Base-by-base conservation (phyloP, 2,329 filamentous ascomycete genomes). In the Thermochaetoides dissita region DNA sequence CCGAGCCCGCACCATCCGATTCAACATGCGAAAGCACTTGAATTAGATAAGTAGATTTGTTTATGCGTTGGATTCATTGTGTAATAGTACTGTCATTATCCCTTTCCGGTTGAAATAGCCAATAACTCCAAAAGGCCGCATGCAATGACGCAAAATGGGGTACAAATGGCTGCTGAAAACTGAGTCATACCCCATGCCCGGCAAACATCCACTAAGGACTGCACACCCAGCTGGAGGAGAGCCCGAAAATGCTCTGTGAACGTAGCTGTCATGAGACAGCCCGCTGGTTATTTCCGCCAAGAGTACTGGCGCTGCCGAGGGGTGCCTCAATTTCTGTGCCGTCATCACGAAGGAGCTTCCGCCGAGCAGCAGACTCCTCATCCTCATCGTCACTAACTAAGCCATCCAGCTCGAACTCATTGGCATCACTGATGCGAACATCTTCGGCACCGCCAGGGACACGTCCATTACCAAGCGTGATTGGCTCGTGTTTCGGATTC, bases 351-450 rank as follows among this genome's bases (percentile, higher is more conserved):
- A 62, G 47, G 39, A 62, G 48, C 37, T 59, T 61, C 40, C 63
- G 58, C 52, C 64, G 64, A 11, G 57, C 51, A 3, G 57, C 59
- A 12, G 57, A 55, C 35, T 67, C 67, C 9, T 74, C 65, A 5
- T 81, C 81, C 40, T 94, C 87, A 11, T 93, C 87, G 36, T 94
- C 88, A 44, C 83, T 91, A 59, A 88, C 88, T 34, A 98, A 64
- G 0, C 85, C 89, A 46, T 91, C 86, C 1, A 98, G 70, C 63
- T 96, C 91, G 58, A 94, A 98, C 53, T 94, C 87, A 57, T 95
- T 82, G 0, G 84, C 88, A 56, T 94, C 88, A 24, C 17, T 3
- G 17, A 24, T 24, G 30, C 76, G 71, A 33, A 89, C 67, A 46
- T 75, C 75, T 8, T 68, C 65, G 24, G 76, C 73, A 36, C 71